Conservation (phyloP, 2,329 filamentous ascomycete species). For the Aspergillus carbonarius region DNA sequence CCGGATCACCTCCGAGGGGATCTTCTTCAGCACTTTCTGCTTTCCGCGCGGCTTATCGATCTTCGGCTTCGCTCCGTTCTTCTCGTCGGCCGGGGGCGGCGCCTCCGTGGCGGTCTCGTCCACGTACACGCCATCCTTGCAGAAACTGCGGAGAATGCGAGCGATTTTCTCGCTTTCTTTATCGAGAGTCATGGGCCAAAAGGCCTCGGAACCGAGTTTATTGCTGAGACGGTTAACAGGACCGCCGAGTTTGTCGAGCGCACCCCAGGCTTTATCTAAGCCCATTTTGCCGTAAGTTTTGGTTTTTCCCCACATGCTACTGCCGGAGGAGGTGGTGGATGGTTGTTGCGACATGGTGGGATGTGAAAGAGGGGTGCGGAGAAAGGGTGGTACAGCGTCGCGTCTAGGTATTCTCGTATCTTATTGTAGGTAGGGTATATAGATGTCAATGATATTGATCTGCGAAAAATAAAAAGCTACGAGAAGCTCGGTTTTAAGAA, state of each 20-base stretch:
- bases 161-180: constrained; percentile 89
- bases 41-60: constrained; percentile 56
- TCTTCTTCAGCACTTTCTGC: constrained; percentile 71
- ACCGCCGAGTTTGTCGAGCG: constrained; percentile 65
- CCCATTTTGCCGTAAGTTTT: constrained; percentile 57
- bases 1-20: constrained; percentile 77
- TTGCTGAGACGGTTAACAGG: constrained; percentile 80
- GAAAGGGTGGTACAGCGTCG: neutral
- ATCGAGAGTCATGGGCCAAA: constrained; percentile 82
- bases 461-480: too few relatives aligned
- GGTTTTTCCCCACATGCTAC: constrained; percentile 27
- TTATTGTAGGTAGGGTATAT: too few relatives aligned
- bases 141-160: constrained; percentile 84
- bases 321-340: neutral
- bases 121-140: constrained; percentile 70
- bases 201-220: constrained; percentile 75
- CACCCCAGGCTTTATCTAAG: constrained; percentile 70
- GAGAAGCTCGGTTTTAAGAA: too few relatives aligned
- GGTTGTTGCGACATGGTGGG: constrained; percentile 7
- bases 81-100: constrained; percentile 8
- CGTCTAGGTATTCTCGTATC: neutral
- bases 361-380: too few relatives aligned
- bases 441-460: too few relatives aligned
- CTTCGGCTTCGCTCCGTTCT: constrained; percentile 35
- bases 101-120: constrained; percentile 52